Base-by-base conservation (phyloP, 2,329 filamentous ascomycete genomes). In the Aureobasidium sp. region DNA sequence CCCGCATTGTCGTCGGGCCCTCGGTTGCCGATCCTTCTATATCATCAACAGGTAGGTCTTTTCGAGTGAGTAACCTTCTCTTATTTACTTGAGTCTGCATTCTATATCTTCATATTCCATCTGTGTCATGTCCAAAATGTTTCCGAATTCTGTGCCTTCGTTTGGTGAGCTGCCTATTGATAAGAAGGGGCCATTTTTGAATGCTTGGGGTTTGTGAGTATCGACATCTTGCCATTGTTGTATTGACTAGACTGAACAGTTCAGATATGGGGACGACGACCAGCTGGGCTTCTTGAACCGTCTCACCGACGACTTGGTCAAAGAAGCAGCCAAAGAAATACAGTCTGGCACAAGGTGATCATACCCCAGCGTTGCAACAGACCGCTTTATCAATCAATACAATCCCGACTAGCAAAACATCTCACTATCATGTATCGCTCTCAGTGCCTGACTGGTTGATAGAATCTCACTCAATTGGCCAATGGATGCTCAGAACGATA, bases 251-350 rank as follows among this genome's bases (percentile, higher is more conserved):
- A 29, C 42, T 60, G 39, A 60, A 17, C 80, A 77, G 77, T 76
- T 75, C 6, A 74, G 83, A 5, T 85, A 83, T 69, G 83, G 83
- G 53, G 72, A 77, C 53, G 68, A 79, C 59, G 84, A 86, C 69
- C 75, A 85, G 70, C 75, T 87, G 2, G 85, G 84, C 11, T 82
- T 81, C 27, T 70, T 87, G 22, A 87, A 87, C 69, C 78, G 83
- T 31, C 76, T 87, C 15, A 85, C 82, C 0, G 76, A 83, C 57
- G 74, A 79, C 60, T 72, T 81, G 19, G 81, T 85, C 22, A 76
- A 76, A 12, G 74, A 76, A 39, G 79, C 81, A 1, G 67, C 65
- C 7, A 22, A 59, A 24, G 75, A 74, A 69, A 84, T 87, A 64
- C 73, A 76, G 64, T 82, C 80, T 7, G 84, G 85, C 42, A 75